These are phyloP conservation scores for Cyclospora cayetanensis DNA, from an alignment of 169 alveolate species.

Conservation along the genomic window DNA sequence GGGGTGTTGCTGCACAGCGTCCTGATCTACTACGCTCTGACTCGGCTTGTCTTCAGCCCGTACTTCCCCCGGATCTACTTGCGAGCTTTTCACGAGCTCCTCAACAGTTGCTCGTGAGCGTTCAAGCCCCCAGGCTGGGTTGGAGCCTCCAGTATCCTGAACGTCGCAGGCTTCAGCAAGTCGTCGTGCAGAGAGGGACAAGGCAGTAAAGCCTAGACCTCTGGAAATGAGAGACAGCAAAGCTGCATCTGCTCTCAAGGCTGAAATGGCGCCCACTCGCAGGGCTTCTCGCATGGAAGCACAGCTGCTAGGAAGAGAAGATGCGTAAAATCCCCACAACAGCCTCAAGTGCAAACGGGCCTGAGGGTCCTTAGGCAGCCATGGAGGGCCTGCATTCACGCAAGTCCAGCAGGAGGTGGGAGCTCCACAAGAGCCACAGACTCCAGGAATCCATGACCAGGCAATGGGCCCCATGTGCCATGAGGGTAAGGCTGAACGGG, in stretches of 20 bases:
- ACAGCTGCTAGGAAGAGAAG: constrained; percentile 56
- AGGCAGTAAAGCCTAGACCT: constrained; percentile 19
- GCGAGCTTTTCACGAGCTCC: background rate
- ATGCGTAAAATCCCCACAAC: constrained; percentile 49
- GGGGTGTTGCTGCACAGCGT: no score
- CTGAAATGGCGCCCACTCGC: background rate
- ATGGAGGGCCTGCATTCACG: constrained; percentile 13
- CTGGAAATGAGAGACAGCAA: constrained; percentile 33
- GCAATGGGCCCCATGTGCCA: background rate
- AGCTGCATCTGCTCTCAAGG: constrained; percentile 58
- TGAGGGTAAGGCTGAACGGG: background rate
- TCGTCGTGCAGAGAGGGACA: constrained; percentile 1
- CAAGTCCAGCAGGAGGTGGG: constrained; percentile 36
- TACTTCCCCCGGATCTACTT: background rate
- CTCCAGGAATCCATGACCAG: constrained; percentile 42
- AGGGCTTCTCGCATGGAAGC: constrained; percentile 40
- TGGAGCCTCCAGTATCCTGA: constrained; percentile 12
- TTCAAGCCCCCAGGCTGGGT: constrained; percentile 45
- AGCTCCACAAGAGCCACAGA: background rate
- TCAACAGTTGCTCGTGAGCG: constrained; percentile 5
- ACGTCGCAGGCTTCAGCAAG: constrained; percentile 48
- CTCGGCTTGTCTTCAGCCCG: no score
- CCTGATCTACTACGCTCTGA: no score
- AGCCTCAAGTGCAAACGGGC: constrained; percentile 29
- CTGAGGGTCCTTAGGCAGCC: constrained; percentile 24